phyloP scores from a whole-genome alignment of 768 basidiomycete genomes.

The Boletales sp. region DNA sequence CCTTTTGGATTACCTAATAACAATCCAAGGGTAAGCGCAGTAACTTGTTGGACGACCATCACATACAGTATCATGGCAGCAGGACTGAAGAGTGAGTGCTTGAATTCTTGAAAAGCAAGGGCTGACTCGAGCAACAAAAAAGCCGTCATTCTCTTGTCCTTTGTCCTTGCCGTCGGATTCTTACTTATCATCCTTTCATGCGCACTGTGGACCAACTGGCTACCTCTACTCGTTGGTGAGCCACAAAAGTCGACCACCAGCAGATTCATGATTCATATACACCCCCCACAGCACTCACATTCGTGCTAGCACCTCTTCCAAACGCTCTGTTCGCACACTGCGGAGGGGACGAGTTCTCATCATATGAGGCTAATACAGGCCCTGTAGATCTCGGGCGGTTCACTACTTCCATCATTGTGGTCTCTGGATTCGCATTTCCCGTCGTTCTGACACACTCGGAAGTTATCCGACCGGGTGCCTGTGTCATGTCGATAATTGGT shows the following conservation, averaged over 20 bases:
- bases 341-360: slow-evolving; percentile 82
- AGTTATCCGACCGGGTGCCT: slow-evolving; percentile 79
- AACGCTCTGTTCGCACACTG: slow-evolving; percentile 95
- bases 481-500: slow-evolving; percentile 91
- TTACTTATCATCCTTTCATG: slow-evolving; percentile 96
- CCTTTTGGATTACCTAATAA: slow-evolving; percentile 24
- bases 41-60: neutral
- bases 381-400: slow-evolving; percentile 92
- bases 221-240: slow-evolving; percentile 93
- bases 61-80: slow-evolving; percentile 44
- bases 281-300: slow-evolving; percentile 68
- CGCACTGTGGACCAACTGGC: slow-evolving; percentile 95
- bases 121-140: neutral
- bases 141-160: slow-evolving; percentile 96
- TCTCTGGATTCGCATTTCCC: slow-evolving; percentile 91
- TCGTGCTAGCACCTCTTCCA: slow-evolving; percentile 92
- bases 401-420: slow-evolving; percentile 85
- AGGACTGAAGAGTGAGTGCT: slow-evolving; percentile 61
- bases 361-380: slow-evolving; percentile 66
- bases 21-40: slow-evolving; percentile 4
- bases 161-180: slow-evolving; percentile 97
- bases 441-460: slow-evolving; percentile 89
- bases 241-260: slow-evolving; percentile 5
- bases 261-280: neutral
- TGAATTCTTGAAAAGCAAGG: too few species aligned